Base-by-base conservation (phyloP, 805 yeast species). In the Hanseniaspora clermontiae region DNA sequence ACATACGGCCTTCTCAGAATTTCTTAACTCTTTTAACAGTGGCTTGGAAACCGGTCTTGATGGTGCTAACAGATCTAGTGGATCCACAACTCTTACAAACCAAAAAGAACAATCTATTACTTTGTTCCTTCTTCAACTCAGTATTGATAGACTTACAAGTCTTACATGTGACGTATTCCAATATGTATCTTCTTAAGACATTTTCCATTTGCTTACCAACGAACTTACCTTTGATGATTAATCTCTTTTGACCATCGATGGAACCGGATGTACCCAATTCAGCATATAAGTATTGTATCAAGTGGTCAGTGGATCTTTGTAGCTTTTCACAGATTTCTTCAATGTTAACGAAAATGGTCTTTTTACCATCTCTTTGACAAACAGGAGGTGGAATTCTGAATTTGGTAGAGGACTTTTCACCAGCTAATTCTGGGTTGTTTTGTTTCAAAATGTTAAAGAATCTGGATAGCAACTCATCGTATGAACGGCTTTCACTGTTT, bases 181-280 rank as follows among this genome's bases (percentile, higher is more conserved):
- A 76, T 70, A 95, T 93, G 72, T 93, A 93, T 73, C 97, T 81
- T 78, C 97, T 84, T 73, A 93, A 78, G 61, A 93, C 95, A 62
- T 89, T 84, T 74, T 93, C 98, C 79, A 93, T 83, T 73, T 90
- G 96, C 74, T 91, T 93, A 64, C 95, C 96, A 75, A 86, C 95
- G 78, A 89, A 93, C 72, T 95, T 87, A 77, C 99, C 99, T 77
- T 88, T 93, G 71, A 93, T 91, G 61, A 93, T 89, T 70, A 93
- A 81, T 73, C 98, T 84, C 77, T 89, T 87, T 72, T 87, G 91
- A 71, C 97, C 98, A 74, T 93, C 99, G 59, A 93, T 91, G 57
- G 97, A 90, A 68, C 99, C 99, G 1, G 97, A 88, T 20, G 99
- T 93, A 83, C 99, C 99, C 79, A 93, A 78, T 76, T 93, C 99